Conservation (phyloP, 352 stramenopile genomes). For the Pythium biforme region DNA sequence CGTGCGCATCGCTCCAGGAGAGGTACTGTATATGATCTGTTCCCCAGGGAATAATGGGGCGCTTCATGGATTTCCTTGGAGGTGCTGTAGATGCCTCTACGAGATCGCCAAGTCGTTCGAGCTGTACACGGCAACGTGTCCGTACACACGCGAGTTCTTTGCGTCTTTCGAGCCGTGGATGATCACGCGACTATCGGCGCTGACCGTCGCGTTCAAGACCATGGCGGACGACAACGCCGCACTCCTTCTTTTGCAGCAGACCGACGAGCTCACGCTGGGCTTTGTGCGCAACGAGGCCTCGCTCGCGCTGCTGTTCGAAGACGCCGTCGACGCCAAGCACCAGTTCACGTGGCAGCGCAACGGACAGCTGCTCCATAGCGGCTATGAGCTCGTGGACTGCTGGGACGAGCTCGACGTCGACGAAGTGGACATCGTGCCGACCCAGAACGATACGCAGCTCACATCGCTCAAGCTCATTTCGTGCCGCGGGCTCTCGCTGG, state of each 20-base stretch:
- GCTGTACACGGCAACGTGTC: conserved; percentile 54
- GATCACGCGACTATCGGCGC: conserved; percentile 57
- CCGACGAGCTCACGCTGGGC: conserved; percentile 60
- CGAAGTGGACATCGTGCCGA: conserved; percentile 63
- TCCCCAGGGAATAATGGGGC: no score
- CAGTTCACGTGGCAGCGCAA: conserved; percentile 47
- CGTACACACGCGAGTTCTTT: conserved; percentile 65
- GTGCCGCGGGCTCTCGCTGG: conserved; percentile 52
- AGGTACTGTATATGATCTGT: conserved; percentile 27
- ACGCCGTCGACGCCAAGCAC: conserved; percentile 28
- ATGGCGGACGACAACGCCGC: conserved; percentile 64
- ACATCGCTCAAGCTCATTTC: conserved; percentile 68
- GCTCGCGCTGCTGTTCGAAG: conserved; percentile 38
- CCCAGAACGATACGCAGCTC: conserved; percentile 49
- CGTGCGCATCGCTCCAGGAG: conserved; percentile 44
- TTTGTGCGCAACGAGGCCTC: conserved; percentile 67
- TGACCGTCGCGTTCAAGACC: conserved; percentile 71
- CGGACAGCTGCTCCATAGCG: conserved; percentile 16
- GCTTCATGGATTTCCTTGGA: neutral
- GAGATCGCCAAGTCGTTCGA: conserved; percentile 79
- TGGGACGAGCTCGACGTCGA: conserved; percentile 77
- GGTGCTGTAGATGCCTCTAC: conserved; percentile 53
- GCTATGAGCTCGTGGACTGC: conserved; percentile 47
- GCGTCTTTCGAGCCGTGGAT: conserved; percentile 74
- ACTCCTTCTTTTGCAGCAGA: conserved; percentile 56